Evolutionary conservation across 768 basidiomycete genomes (phyloP).

Genomic region (Rhodotorula paludigena): DNA sequence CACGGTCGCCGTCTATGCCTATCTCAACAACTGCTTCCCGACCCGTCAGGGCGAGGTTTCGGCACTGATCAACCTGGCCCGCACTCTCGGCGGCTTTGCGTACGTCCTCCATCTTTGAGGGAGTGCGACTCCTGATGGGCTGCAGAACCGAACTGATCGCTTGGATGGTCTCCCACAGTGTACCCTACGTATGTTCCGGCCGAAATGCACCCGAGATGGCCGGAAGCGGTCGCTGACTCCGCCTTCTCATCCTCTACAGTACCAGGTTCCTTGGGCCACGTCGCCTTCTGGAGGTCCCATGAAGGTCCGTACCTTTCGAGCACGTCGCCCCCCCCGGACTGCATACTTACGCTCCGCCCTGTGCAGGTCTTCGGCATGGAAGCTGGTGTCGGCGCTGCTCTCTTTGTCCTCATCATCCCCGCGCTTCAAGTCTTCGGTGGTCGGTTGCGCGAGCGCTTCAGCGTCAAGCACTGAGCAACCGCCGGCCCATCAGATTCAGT

Average conservation of each 20-base stretch:
- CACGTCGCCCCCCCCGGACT: no score
- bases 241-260: slow-evolving; percentile 4
- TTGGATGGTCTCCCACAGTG: not conserved
- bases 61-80: slow-evolving; percentile 58
- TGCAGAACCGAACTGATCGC: not conserved
- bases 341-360: no score
- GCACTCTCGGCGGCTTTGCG: slow-evolving; percentile 54
- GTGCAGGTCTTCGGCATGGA: slow-evolving; percentile 36
- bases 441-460: slow-evolving; percentile 41
- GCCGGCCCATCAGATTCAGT: no score
- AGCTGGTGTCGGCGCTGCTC: slow-evolving; percentile 51
- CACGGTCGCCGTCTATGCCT: slow-evolving; percentile 61
- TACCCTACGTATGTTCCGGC: not conserved
- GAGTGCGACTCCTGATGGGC: no score
- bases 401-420: slow-evolving; percentile 57
- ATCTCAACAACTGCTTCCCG: slow-evolving; percentile 40
- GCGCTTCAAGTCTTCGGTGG: slow-evolving; percentile 55
- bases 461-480: slow-evolving; percentile 9
- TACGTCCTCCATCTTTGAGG: not conserved
- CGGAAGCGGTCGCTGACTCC: not conserved
- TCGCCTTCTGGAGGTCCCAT: not conserved
- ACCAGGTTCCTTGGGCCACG: slow-evolving; percentile 5
- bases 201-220: no score
- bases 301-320: no score
- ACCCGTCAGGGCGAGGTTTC: slow-evolving; percentile 58